phyloP scores from a whole-genome alignment of 352 stramenopile genomes.

The Elongisporangium anandrum region DNA sequence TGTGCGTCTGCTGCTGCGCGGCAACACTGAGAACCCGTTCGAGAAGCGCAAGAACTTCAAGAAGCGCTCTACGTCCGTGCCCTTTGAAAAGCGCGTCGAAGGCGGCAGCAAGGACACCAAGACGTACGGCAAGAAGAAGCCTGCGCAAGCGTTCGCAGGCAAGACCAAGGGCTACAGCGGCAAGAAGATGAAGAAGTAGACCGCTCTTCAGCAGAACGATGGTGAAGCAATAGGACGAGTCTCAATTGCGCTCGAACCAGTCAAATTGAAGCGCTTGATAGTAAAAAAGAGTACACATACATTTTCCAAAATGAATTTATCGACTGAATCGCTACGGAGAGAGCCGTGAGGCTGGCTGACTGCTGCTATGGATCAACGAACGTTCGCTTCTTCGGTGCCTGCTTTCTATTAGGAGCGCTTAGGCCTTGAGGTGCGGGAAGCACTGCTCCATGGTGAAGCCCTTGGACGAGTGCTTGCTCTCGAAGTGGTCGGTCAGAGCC shows the following conservation, averaged over 20 bases:
- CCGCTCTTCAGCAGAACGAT: slow-evolving; percentile 8
- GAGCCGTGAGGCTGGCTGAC: background rate
- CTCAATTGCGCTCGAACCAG: background rate
- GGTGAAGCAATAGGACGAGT: background rate
- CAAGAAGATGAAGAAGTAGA: slow-evolving; percentile 38
- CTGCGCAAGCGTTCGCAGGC: background rate
- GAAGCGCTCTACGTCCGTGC: slow-evolving; percentile 62
- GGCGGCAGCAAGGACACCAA: background rate
- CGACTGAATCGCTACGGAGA: background rate
- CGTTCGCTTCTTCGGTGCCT: background rate
- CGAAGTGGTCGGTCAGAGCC: slow-evolving; percentile 77
- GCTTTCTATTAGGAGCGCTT: background rate
- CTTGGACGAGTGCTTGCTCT: slow-evolving; percentile 78
- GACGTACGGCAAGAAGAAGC: slow-evolving; percentile 5
- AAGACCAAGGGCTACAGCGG: slow-evolving; percentile 14
- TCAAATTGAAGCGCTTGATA: background rate
- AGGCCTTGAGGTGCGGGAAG: slow-evolving; percentile 39
- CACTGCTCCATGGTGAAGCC: slow-evolving; percentile 72
- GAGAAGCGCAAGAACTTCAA: slow-evolving; percentile 82
- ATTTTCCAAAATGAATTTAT: background rate
- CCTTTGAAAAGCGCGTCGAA: slow-evolving; percentile 41
- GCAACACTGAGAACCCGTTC: slow-evolving; percentile 81
- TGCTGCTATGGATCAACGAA: background rate
- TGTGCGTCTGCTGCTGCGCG: slow-evolving; percentile 64
- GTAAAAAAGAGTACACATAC: background rate